Percentiles rank a stretch among this genome's conserved stretches.
Evolutionary conservation across 2,329 filamentous ascomycete genomes (phyloP).

Genomic region (Aspergillus piperis): DNA sequence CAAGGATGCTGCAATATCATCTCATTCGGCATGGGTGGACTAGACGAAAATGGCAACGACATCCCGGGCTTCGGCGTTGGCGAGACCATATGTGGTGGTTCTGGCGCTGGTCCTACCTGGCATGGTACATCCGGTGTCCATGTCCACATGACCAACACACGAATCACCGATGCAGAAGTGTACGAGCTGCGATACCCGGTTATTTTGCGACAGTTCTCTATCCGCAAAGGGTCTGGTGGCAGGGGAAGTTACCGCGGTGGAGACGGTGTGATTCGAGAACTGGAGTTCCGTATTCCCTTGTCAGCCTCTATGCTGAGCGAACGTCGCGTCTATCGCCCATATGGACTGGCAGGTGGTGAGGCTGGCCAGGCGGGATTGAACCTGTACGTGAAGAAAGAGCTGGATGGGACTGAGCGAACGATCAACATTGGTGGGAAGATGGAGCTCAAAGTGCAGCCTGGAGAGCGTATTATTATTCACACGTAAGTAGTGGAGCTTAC

Average conservation of each 20-base stretch:
- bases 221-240: slow-evolving; percentile 67
- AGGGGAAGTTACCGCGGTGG: slow-evolving; percentile 68
- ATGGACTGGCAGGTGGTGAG: slow-evolving; percentile 79
- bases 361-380: slow-evolving; percentile 80
- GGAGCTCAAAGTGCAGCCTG: slow-evolving; percentile 60
- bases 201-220: slow-evolving; percentile 69
- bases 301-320: slow-evolving; percentile 80
- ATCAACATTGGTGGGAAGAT: slow-evolving; percentile 66
- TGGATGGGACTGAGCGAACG: slow-evolving; percentile 55
- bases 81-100: slow-evolving; percentile 81
- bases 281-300: slow-evolving; percentile 79
- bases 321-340: slow-evolving; percentile 73
- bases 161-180: slow-evolving; percentile 80
- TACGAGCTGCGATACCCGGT: slow-evolving; percentile 81
- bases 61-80: slow-evolving; percentile 83
- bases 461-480: slow-evolving; percentile 65
- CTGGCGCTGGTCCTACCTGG: slow-evolving; percentile 74
- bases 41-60: slow-evolving; percentile 55
- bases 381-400: slow-evolving; percentile 77
- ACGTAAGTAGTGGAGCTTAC: slow-evolving; percentile 38
- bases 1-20: slow-evolving; percentile 85
- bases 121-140: slow-evolving; percentile 75
- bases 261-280: slow-evolving; percentile 76
- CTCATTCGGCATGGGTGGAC: slow-evolving; percentile 74
- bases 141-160: slow-evolving; percentile 85